Evolutionary conservation across 495 filamentous ascomycete genomes (phyloP).

Genomic region (Lophiostoma macrostomum): DNA sequence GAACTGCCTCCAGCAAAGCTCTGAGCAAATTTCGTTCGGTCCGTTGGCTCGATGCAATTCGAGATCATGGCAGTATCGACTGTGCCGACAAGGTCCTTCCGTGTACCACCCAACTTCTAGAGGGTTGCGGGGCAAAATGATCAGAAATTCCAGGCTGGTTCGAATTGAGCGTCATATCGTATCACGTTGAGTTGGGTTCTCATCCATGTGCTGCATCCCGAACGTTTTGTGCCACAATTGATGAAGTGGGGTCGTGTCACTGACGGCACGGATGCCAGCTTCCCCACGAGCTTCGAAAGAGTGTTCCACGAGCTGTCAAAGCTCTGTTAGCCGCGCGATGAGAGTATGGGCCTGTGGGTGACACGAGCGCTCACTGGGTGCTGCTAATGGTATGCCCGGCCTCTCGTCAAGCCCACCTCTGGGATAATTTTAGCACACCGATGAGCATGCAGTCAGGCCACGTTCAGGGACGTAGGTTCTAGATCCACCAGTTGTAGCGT

Average conservation of each 20-base stretch:
- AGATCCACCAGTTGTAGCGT: too few species aligned
- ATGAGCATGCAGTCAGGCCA: too few species aligned
- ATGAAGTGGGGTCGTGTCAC: background rate
- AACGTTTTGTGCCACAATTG: constrained; percentile 8
- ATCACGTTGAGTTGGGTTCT: background rate
- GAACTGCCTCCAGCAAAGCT: constrained; percentile 28
- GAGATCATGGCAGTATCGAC: too few species aligned
- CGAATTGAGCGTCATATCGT: background rate
- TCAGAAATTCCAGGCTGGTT: background rate
- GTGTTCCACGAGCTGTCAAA: background rate
- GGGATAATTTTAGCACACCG: too few species aligned
- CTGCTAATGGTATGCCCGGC: background rate
- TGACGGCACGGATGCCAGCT: constrained; percentile 4
- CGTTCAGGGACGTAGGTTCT: too few species aligned
- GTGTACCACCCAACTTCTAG: too few species aligned
- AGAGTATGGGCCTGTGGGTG: background rate
- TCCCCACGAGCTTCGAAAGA: background rate
- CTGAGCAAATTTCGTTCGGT: constrained; percentile 1
- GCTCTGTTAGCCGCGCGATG: background rate
- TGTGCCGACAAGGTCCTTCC: too few species aligned
- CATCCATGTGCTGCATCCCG: background rate
- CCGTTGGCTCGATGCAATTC: background rate
- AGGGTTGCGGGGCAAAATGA: background rate
- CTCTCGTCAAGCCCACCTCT: too few species aligned
- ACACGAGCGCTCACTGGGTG: background rate